Conservation (phyloP, 441 rosid species). For the Pelargonium myrrhifolium region DNA sequence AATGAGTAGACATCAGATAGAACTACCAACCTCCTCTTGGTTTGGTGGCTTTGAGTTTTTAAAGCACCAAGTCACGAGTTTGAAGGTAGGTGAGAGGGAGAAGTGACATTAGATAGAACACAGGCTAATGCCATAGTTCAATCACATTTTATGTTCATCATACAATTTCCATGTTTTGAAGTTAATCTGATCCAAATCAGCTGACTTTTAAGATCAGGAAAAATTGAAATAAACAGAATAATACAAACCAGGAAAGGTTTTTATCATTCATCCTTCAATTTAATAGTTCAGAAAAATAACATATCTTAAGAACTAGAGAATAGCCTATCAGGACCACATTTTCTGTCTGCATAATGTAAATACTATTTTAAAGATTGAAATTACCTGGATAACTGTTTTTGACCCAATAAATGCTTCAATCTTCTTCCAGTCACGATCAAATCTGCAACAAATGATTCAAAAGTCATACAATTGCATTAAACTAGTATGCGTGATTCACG, state of each 20-base stretch:
- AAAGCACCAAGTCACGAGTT: no score
- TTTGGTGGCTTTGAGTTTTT: no score
- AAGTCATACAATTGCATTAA: neutral
- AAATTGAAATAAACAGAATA: neutral
- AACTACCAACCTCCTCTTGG: no score
- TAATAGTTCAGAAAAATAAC: neutral
- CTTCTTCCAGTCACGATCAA: conserved; percentile 99
- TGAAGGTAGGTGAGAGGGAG: neutral
- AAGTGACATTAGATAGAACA: neutral
- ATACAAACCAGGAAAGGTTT: neutral
- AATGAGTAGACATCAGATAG: neutral
- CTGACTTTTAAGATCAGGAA: neutral
- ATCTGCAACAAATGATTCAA: conserved; percentile 34
- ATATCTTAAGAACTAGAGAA: neutral
- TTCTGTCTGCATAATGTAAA: neutral
- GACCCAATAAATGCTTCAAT: conserved; percentile 94
- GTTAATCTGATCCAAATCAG: neutral
- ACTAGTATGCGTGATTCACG: neutral
- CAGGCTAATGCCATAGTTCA: neutral
- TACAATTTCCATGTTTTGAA: neutral
- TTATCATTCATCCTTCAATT: neutral
- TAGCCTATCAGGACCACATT: neutral
- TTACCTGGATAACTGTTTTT: conserved; percentile 90
- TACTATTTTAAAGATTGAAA: neutral
- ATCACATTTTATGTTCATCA: neutral